phyloP scores from a whole-genome alignment of 495 filamentous ascomycete species.

The Margaritispora aquatica region DNA sequence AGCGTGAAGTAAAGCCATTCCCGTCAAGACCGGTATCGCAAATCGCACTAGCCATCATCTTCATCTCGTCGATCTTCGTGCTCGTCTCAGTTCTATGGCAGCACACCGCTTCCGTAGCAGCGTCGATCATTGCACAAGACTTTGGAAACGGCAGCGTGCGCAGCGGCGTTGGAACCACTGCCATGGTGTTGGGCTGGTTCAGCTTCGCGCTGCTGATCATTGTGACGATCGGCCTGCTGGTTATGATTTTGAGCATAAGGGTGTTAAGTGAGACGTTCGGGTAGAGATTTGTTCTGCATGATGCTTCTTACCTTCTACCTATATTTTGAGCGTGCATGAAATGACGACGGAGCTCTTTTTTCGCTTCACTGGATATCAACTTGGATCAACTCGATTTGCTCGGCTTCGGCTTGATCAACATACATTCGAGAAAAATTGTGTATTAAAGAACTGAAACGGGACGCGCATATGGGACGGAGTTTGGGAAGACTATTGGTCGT shows the following conservation, averaged over 20 bases:
- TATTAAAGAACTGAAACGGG: slow-evolving; percentile 11
- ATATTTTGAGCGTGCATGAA: slow-evolving; percentile 25
- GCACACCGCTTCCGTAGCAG: slow-evolving; percentile 91
- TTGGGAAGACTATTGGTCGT: neutral
- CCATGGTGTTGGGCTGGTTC: slow-evolving; percentile 97
- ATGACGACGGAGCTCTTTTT: slow-evolving; percentile 2
- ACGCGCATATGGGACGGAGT: slow-evolving; percentile 26
- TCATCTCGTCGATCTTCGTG: slow-evolving; percentile 72
- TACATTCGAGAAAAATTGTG: slow-evolving; percentile 11
- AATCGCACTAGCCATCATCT: slow-evolving; percentile 71
- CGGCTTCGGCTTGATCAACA: neutral
- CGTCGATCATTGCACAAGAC: slow-evolving; percentile 87
- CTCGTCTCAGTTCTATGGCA: slow-evolving; percentile 71
- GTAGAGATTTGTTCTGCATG: slow-evolving; percentile 8
- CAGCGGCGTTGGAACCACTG: slow-evolving; percentile 82
- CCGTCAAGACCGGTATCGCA: slow-evolving; percentile 68
- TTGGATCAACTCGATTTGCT: neutral
- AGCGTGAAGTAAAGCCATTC: slow-evolving; percentile 73
- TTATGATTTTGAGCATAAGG: slow-evolving; percentile 91
- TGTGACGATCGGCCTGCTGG: slow-evolving; percentile 85
- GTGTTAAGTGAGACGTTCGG: slow-evolving; percentile 33
- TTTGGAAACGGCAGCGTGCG: slow-evolving; percentile 89
- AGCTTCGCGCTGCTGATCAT: slow-evolving; percentile 87
- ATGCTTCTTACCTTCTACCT: too few species aligned
- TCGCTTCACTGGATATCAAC: neutral